Conservation (phyloP, 768 basidiomycete species). For the Russula lepida region DNA sequence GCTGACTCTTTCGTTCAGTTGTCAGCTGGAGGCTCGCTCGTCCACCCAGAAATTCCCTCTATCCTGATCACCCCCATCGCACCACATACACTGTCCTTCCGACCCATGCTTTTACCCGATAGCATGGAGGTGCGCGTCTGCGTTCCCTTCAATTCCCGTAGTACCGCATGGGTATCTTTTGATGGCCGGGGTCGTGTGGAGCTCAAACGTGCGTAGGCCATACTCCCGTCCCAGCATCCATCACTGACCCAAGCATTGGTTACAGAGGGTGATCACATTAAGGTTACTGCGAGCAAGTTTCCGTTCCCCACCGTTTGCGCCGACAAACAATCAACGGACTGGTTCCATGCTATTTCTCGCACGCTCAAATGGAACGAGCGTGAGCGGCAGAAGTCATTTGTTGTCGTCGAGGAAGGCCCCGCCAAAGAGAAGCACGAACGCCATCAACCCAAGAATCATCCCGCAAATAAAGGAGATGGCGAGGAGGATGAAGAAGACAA, state of each 20-base stretch:
- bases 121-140: slow-evolving; percentile 98
- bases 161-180: slow-evolving; percentile 98
- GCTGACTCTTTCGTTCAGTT: slow-evolving; percentile 31
- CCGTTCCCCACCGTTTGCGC: slow-evolving; percentile 99
- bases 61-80: slow-evolving; percentile 96
- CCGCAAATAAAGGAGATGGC: slow-evolving; percentile 19
- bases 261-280: slow-evolving; percentile 98
- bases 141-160: slow-evolving; percentile 97
- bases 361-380: slow-evolving; percentile 99
- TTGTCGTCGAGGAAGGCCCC: slow-evolving; percentile 88
- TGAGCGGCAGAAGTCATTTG: slow-evolving; percentile 97
- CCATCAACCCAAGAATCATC: background rate
- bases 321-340: slow-evolving; percentile 95
- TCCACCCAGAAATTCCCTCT: slow-evolving; percentile 96
- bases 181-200: slow-evolving; percentile 96
- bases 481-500: slow-evolving; percentile 42
- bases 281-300: slow-evolving; percentile 92
- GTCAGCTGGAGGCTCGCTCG: slow-evolving; percentile 95
- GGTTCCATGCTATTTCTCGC: slow-evolving; percentile 95
- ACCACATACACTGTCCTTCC: slow-evolving; percentile 96
- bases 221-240: background rate
- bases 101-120: slow-evolving; percentile 97
- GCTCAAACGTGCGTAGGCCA: slow-evolving; percentile 64
- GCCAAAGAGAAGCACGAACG: slow-evolving; percentile 28
- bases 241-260: slow-evolving; percentile 6